Percentiles rank a stretch among this genome's conserved stretches.
These are phyloP conservation scores for Tricladium varicosporioides DNA, from an alignment of 2,329 filamentous ascomycete species.

Conservation along the genomic window DNA sequence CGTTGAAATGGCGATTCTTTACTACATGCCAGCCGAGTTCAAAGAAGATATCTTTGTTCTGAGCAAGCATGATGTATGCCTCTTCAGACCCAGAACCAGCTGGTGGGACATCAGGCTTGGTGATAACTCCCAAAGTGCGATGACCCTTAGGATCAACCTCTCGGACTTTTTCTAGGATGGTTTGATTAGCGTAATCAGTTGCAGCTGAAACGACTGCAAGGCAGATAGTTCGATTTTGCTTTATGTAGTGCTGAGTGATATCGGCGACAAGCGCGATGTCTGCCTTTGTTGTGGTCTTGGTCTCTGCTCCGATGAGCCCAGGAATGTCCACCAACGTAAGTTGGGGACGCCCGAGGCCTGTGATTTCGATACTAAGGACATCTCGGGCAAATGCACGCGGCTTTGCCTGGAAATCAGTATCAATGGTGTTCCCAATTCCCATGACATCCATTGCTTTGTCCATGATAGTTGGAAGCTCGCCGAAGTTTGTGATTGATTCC, in stretches of 20 bases:
- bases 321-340: slow-evolving; percentile 36
- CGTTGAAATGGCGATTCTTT: slow-evolving; percentile 42
- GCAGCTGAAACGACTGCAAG: slow-evolving; percentile 45
- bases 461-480: slow-evolving; percentile 30
- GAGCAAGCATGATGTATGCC: slow-evolving; percentile 36
- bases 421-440: slow-evolving; percentile 18
- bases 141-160: slow-evolving; percentile 35
- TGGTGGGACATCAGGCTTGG: slow-evolving; percentile 42
- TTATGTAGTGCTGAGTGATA: slow-evolving; percentile 40
- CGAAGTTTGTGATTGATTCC: slow-evolving; percentile 26
- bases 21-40: slow-evolving; percentile 49
- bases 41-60: slow-evolving; percentile 41
- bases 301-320: slow-evolving; percentile 26
- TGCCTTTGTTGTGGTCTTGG: background rate
- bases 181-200: slow-evolving; percentile 42
- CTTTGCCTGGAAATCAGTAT: background rate
- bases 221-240: slow-evolving; percentile 42
- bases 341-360: slow-evolving; percentile 26
- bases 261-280: slow-evolving; percentile 20
- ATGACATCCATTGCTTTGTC: slow-evolving; percentile 27
- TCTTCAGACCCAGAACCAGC: slow-evolving; percentile 37
- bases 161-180: slow-evolving; percentile 38
- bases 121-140: slow-evolving; percentile 45
- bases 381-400: slow-evolving; percentile 26
- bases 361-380: slow-evolving; percentile 30